A percentile compares a stretch with the other conserved stretches of the same genome.
Evolutionary conservation across 768 basidiomycete species (phyloP).

Genomic region (Rhizopogon roseolus): DNA sequence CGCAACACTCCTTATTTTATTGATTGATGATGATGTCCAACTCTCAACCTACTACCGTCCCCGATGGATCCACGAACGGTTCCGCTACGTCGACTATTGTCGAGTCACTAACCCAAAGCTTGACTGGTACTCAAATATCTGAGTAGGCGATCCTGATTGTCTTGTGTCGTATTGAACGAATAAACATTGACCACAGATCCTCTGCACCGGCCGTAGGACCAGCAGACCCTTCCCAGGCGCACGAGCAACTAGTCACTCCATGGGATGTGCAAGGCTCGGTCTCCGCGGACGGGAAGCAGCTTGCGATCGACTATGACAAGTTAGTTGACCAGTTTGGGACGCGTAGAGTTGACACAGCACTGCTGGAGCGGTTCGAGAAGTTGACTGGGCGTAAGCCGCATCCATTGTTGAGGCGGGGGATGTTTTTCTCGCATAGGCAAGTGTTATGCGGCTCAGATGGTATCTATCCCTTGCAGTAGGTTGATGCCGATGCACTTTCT

Average conservation of each 20-base stretch:
- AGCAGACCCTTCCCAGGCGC: conserved; percentile 22
- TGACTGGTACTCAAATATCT: conserved; percentile 23
- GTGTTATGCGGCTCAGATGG: conserved; percentile 14
- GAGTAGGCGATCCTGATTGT: conserved; percentile 20
- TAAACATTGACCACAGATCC: not conserved
- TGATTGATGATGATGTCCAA: too few relatives aligned
- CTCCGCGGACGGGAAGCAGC: conserved; percentile 82
- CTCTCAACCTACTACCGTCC: conserved; percentile 9
- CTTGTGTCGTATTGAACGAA: conserved; percentile 6
- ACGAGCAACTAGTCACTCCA: conserved; percentile 86
- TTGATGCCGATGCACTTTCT: conserved; percentile 2
- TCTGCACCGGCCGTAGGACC: conserved; percentile 28
- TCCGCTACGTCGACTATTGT: conserved; percentile 20
- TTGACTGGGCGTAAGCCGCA: conserved; percentile 89
- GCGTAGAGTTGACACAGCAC: conserved; percentile 63
- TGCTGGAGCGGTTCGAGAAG: conserved; percentile 86
- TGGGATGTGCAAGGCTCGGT: conserved; percentile 97
- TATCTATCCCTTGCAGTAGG: not conserved
- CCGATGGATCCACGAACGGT: conserved; percentile 20
- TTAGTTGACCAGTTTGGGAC: conserved; percentile 93
- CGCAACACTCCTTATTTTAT: too few relatives aligned
- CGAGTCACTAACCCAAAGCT: conserved; percentile 20
- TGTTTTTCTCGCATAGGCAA: conserved; percentile 99
- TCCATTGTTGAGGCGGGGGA: conserved; percentile 80
- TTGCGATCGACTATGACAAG: conserved; percentile 96